Percentiles rank a stretch among this genome's conserved stretches.
Conservation (phyloP, 768 basidiomycete genomes). For the Phaffia tasmanica region DNA sequence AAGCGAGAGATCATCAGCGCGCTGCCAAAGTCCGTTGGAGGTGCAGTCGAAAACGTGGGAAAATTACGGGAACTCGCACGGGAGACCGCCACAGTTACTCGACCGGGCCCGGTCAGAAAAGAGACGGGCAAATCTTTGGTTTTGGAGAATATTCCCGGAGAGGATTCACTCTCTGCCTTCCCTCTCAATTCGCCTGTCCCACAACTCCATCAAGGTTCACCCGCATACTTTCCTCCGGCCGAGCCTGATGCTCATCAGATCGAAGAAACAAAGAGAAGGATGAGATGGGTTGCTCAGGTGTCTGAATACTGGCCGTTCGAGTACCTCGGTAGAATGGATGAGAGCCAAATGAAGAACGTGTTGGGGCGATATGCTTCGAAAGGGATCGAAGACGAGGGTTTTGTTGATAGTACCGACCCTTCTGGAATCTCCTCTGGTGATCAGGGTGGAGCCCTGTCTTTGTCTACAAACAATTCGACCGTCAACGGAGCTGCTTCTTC, state of each 20-base stretch:
- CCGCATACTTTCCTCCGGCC: background rate
- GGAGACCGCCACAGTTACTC: slow-evolving; percentile 37
- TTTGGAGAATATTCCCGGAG: slow-evolving; percentile 9
- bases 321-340: slow-evolving; percentile 57
- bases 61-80: slow-evolving; percentile 45
- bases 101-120: slow-evolving; percentile 40
- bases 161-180: slow-evolving; percentile 16
- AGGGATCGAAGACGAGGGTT: slow-evolving; percentile 15
- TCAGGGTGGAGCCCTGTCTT: background rate
- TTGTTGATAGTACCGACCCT: slow-evolving; percentile 6
- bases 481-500: background rate
- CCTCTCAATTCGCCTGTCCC: slow-evolving; percentile 41
- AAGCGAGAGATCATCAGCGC: slow-evolving; percentile 68
- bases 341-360: slow-evolving; percentile 56
- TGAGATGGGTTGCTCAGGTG: slow-evolving; percentile 90
- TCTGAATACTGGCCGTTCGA: slow-evolving; percentile 92
- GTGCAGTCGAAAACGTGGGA: slow-evolving; percentile 64
- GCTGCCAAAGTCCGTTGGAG: slow-evolving; percentile 60
- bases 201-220: slow-evolving; percentile 32
- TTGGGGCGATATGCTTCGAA: slow-evolving; percentile 36
- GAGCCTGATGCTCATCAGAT: slow-evolving; percentile 25
- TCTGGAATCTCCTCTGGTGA: background rate
- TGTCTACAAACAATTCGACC: too few species aligned
- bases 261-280: slow-evolving; percentile 48
- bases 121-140: slow-evolving; percentile 10